Conservation (phyloP, 2,329 filamentous ascomycete genomes). For the Penicillium expansum region DNA sequence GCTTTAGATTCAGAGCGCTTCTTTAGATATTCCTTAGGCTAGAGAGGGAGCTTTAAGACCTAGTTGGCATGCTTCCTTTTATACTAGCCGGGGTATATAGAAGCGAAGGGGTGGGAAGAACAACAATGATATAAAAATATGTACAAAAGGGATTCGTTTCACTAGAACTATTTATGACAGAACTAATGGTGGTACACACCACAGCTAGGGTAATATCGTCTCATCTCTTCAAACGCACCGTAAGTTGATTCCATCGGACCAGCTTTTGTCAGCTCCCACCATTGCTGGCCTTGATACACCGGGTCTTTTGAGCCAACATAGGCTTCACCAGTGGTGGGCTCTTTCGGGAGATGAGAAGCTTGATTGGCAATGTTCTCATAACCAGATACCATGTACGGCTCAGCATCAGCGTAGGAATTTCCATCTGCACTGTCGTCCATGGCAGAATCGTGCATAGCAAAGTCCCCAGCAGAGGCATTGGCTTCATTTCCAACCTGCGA, state of each 20-base stretch:
- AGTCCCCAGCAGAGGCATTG: slow-evolving; percentile 4
- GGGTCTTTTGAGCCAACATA: slow-evolving; percentile 43
- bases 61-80: not conserved
- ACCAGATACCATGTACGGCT: slow-evolving; percentile 81
- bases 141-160: not conserved
- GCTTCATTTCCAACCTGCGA: slow-evolving; percentile 41
- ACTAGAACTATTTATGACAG: not conserved
- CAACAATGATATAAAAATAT: not conserved
- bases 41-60: too few species aligned
- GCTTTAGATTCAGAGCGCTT: not conserved
- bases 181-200: slow-evolving; percentile 13
- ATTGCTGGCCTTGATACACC: slow-evolving; percentile 40
- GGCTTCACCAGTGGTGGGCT: slow-evolving; percentile 31
- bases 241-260: slow-evolving; percentile 40
- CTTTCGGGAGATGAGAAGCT: slow-evolving; percentile 51
- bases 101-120: not conserved
- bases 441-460: slow-evolving; percentile 17
- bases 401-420: slow-evolving; percentile 58
- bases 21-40: not conserved
- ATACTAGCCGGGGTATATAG: not conserved
- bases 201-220: slow-evolving; percentile 21
- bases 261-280: slow-evolving; percentile 38
- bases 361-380: slow-evolving; percentile 69
- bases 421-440: slow-evolving; percentile 22
- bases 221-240: slow-evolving; percentile 37